Conservation (phyloP, 805 yeast genomes). For the Spathaspora gorwiae region DNA sequence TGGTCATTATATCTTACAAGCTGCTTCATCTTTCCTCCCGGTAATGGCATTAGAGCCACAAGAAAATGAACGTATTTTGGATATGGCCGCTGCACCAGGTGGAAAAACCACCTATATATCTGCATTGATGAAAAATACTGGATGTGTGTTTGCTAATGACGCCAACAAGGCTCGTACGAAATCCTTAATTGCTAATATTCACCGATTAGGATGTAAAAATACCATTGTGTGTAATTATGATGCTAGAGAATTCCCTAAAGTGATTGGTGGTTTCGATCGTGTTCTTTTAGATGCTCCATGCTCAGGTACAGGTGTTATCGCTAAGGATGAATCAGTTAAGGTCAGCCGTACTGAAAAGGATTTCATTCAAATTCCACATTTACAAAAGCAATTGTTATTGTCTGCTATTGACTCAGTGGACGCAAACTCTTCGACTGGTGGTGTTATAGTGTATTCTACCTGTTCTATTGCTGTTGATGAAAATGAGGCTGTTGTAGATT, state of each 20-base stretch:
- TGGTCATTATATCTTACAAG: conserved; percentile 96
- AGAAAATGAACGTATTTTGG: conserved; percentile 90
- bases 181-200: conserved; percentile 94
- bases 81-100: conserved; percentile 99
- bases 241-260: conserved; percentile 97
- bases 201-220: conserved; percentile 93
- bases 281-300: conserved; percentile 96
- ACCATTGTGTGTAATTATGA: conserved; percentile 96
- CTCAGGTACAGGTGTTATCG: conserved; percentile 98
- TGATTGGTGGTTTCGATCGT: conserved; percentile 97
- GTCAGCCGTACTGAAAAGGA: conserved; percentile 92
- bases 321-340: conserved; percentile 94
- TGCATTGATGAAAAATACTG: conserved; percentile 97
- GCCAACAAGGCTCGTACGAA: conserved; percentile 95
- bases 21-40: conserved; percentile 96
- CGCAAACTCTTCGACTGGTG: conserved; percentile 88
- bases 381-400: conserved; percentile 87
- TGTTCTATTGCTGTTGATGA: conserved; percentile 98
- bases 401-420: conserved; percentile 98
- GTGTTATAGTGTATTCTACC: conserved; percentile 92
- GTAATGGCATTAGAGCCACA: conserved; percentile 98
- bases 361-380: conserved; percentile 92
- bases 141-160: conserved; percentile 95
- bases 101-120: conserved; percentile 95
- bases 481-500: conserved; percentile 97